A percentile compares a stretch with the other conserved stretches of the same genome.
Conservation (phyloP, 1,139 yeast species). For the Candida sp. region DNA sequence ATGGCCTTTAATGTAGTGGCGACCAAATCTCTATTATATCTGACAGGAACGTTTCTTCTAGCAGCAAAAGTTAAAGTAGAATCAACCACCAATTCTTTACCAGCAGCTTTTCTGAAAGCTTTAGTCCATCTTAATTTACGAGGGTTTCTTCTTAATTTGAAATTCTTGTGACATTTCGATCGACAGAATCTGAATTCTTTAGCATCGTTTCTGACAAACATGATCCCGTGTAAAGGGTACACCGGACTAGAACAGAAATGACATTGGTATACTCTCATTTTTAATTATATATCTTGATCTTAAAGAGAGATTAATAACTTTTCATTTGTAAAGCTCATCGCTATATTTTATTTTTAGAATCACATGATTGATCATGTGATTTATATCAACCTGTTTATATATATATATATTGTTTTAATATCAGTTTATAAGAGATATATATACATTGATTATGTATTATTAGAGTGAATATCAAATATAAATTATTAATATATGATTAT, state of each 20-base stretch:
- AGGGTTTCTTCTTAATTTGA: slow-evolving; percentile 98
- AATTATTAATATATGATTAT: no score
- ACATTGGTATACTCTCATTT: slow-evolving; percentile 91
- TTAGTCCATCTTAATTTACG: slow-evolving; percentile 98
- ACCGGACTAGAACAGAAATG: slow-evolving; percentile 98
- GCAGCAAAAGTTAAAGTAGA: slow-evolving; percentile 95
- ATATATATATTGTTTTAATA: no score
- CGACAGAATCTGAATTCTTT: slow-evolving; percentile 97
- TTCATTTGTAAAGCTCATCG: slow-evolving; percentile 9
- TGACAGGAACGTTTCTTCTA: slow-evolving; percentile 96
- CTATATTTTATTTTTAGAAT: no score
- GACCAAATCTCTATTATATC: slow-evolving; percentile 95
- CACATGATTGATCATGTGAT: no score
- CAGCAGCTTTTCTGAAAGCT: slow-evolving; percentile 99
- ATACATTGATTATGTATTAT: no score
- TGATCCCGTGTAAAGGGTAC: slow-evolving; percentile 96
- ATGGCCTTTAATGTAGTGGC: slow-evolving; percentile 92
- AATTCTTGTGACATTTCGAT: slow-evolving; percentile 95
- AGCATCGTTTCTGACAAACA: slow-evolving; percentile 97
- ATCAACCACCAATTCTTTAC: slow-evolving; percentile 97
- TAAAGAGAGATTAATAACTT: not conserved
- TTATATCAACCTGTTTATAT: no score
- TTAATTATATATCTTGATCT: slow-evolving; percentile 1
- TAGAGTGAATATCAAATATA: no score
- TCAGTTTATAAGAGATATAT: no score